Base-by-base conservation (phyloP, 2,329 filamentous ascomycete genomes). In the Trichophyton schoenleinii region DNA sequence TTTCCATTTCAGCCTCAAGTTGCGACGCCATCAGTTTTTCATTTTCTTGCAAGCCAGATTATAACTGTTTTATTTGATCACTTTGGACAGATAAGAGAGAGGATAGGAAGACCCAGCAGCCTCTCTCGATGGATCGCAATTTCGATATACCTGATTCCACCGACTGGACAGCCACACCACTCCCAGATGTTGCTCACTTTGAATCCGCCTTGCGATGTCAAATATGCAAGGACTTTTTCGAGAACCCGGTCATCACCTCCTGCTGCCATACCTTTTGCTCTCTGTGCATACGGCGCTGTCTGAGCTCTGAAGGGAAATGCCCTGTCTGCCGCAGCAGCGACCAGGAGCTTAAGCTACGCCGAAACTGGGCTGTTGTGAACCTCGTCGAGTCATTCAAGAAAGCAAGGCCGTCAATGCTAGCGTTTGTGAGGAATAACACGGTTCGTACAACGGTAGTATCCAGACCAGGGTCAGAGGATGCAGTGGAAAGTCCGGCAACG, bases 191-290 rank as follows among this genome's bases (percentile, higher is more conserved):
- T 48, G 71, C 73, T 61, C 74, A 73, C 55, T 69, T 99, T 64
- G 94, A 99, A 70, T 85, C 87, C 63, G 85, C 91, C 2, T 80
- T 99, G 20, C 89, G 94, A 68, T 99, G 94, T 75, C 89, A 97
- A 74, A 88, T 99, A 63, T 99, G 94, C 83, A 97, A 97, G 72
- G 95, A 99, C 73, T 95, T 97, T 75, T 97, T 89, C 77, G 85
- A 85, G 64, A 95, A 91, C 58, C 94, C 94, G 0, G 94, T 99
- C 83, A 87, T 96, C 64, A 99, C 94, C 0, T 88, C 89, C 0
- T 99, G 94, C 76, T 88, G 85, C 60, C 94, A 99, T 72, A 97
- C 94, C 0, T 99, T 99, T 71, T 99, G 94, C 79, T 96, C 92
- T 5, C 78, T 95, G 60, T 99, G 94, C 73, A 97, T 99, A 71